Conservation (phyloP, 768 basidiomycete species). For the Fibroporia radiculosa region DNA sequence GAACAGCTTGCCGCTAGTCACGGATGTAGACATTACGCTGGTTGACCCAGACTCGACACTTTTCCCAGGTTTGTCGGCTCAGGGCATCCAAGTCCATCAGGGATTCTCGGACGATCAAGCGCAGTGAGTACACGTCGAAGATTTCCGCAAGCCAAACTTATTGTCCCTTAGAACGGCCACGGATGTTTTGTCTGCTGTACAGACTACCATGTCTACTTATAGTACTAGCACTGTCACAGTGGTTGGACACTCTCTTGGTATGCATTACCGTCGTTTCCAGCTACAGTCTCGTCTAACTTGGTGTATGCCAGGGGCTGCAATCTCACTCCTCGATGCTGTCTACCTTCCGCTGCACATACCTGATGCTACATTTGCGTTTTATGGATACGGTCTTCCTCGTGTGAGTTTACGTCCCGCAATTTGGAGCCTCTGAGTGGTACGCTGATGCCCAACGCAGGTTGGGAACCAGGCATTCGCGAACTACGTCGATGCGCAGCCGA, state of each 20-base stretch:
- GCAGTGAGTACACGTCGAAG: slow-evolving; percentile 22
- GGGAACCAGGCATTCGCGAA: slow-evolving; percentile 57
- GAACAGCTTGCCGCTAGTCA: slow-evolving; percentile 29
- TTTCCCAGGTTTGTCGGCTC: slow-evolving; percentile 43
- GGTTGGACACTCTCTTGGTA: slow-evolving; percentile 35
- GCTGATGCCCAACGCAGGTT: slow-evolving; percentile 19
- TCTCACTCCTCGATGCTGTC: slow-evolving; percentile 43
- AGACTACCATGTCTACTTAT: slow-evolving; percentile 29
- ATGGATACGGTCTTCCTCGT: slow-evolving; percentile 26
- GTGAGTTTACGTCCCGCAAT: slow-evolving; percentile 10
- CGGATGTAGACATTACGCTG: slow-evolving; percentile 35
- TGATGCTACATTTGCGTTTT: slow-evolving; percentile 21
- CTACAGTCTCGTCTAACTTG: neutral
- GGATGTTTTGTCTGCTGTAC: slow-evolving; percentile 37
- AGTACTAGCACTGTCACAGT: slow-evolving; percentile 32
- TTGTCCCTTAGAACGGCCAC: slow-evolving; percentile 27
- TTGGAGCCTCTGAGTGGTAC: neutral
- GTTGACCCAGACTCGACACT: slow-evolving; percentile 27
- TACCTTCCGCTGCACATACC: slow-evolving; percentile 44
- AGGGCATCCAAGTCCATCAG: slow-evolving; percentile 32
- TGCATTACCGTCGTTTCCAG: neutral
- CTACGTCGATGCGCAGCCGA: slow-evolving; percentile 38
- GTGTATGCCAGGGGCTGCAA: slow-evolving; percentile 34
- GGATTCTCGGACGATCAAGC: slow-evolving; percentile 42
- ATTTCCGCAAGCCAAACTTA: neutral